Evolutionary conservation across 106 monocot genomes (phyloP).

Genomic region (Posidonia australis): DNA sequence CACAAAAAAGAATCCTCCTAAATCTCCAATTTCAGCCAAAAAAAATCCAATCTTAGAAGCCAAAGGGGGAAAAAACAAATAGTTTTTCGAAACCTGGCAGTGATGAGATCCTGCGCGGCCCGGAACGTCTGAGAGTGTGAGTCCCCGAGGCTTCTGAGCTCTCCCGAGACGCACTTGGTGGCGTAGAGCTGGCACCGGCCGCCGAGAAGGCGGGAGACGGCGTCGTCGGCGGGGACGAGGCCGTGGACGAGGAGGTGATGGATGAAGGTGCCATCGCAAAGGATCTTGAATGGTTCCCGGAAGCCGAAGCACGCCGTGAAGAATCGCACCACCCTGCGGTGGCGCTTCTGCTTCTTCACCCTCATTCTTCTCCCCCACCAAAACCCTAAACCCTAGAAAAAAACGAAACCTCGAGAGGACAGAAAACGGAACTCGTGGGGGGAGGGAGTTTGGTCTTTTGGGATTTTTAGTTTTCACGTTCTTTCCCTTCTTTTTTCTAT

Average conservation of each 20-base stretch:
- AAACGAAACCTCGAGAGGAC: background rate
- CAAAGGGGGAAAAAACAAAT: conserved; percentile 2
- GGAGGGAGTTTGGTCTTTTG: no score
- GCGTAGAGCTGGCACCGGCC: conserved; percentile 50
- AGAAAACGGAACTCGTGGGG: background rate
- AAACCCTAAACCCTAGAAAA: conserved; percentile 3
- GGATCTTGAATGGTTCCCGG: conserved; percentile 88
- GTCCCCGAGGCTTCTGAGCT: conserved; percentile 63
- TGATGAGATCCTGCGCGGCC: conserved; percentile 43
- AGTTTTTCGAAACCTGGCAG: conserved; percentile 49
- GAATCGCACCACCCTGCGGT: conserved; percentile 73
- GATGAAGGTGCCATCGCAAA: conserved; percentile 84
- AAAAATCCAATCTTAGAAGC: background rate
- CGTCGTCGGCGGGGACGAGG: conserved; percentile 57
- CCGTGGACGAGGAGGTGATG: conserved; percentile 70
- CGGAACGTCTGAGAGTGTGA: conserved; percentile 30
- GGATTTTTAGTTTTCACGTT: no score
- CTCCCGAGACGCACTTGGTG: conserved; percentile 45
- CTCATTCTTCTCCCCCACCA: conserved; percentile 29
- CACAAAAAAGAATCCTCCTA: background rate
- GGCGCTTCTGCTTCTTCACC: conserved; percentile 80
- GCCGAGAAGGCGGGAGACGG: conserved; percentile 44
- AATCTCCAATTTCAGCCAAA: background rate
- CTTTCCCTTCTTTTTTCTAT: no score
- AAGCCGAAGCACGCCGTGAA: conserved; percentile 83